A percentile compares a stretch with the other conserved stretches of the same genome.
Evolutionary conservation across 306 rosid genomes (phyloP).

Genomic region (Malus sylvestris): DNA sequence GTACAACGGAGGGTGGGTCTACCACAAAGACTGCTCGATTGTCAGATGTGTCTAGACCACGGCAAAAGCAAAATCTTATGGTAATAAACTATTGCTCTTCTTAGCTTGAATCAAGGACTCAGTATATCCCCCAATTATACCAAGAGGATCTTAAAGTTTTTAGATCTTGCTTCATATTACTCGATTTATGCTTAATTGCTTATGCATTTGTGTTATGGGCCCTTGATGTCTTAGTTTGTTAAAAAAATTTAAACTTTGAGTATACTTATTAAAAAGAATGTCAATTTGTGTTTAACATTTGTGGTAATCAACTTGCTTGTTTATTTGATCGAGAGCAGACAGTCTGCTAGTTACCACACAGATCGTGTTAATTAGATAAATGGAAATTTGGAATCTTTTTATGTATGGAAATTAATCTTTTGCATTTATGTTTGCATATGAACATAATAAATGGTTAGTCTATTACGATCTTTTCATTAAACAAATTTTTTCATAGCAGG

Average conservation of each 20-base stretch:
- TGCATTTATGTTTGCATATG: constrained; percentile 21
- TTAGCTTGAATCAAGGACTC: not conserved
- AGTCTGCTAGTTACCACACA: not conserved
- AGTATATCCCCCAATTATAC: not conserved
- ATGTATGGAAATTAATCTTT: constrained; percentile 23
- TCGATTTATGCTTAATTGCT: not conserved
- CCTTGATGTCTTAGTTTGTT: not conserved
- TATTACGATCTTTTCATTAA: constrained; percentile 14
- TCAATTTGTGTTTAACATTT: not conserved
- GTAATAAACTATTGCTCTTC: constrained; percentile 32
- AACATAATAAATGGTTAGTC: constrained; percentile 15
- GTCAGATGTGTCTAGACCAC: constrained; percentile 40
- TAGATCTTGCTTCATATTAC: not conserved
- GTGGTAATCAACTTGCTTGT: not conserved
- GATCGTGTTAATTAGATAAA: not conserved
- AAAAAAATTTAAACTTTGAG: not conserved
- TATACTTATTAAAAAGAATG: not conserved
- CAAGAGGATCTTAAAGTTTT: not conserved
- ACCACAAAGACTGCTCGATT: constrained; percentile 42
- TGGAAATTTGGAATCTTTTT: constrained; percentile 13
- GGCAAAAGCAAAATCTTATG: constrained; percentile 51
- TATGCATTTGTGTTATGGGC: not conserved
- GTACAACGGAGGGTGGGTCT: constrained; percentile 38
- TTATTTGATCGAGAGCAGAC: not conserved
- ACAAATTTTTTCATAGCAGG: constrained; percentile 33